phyloP scores from a whole-genome alignment of 176 grass and related monocot species.

The Zoysia pacifica region DNA sequence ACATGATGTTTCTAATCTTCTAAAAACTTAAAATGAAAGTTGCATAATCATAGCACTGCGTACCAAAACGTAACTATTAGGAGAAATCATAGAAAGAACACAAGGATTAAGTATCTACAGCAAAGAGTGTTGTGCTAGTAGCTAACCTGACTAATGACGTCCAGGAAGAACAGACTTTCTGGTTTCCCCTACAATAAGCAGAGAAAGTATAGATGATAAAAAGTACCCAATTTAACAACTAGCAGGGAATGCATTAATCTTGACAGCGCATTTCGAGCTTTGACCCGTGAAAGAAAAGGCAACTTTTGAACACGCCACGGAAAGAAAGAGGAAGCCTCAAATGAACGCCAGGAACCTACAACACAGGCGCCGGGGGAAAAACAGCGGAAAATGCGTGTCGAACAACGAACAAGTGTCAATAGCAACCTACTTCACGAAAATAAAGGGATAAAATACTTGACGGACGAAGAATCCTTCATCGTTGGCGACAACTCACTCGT shows the following conservation, averaged over 20 bases:
- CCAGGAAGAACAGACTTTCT: not conserved
- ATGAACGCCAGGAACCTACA: slow-evolving; percentile 22
- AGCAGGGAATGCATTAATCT: not conserved
- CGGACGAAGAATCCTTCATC: not conserved
- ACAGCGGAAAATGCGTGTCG: not conserved
- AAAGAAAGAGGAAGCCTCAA: not conserved
- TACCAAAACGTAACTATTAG: not conserved
- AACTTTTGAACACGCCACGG: slow-evolving; percentile 29
- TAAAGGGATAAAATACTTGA: not conserved
- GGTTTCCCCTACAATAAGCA: not conserved
- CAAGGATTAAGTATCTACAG: not conserved
- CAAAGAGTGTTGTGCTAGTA: not conserved
- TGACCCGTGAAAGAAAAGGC: slow-evolving; percentile 22
- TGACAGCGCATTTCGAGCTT: slow-evolving; percentile 30
- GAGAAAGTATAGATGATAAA: slow-evolving; percentile 18
- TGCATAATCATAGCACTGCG: not conserved
- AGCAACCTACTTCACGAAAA: not conserved
- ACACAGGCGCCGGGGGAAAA: too few species aligned
- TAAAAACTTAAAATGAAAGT: not conserved
- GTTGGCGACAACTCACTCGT: not conserved
- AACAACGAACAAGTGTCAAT: not conserved
- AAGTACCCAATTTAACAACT: slow-evolving; percentile 21
- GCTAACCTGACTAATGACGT: not conserved
- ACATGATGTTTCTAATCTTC: not conserved
- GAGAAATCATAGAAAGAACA: too few species aligned